Base-by-base conservation (phyloP, 257 asterid genomes). In the Salvia rosmarinus region DNA sequence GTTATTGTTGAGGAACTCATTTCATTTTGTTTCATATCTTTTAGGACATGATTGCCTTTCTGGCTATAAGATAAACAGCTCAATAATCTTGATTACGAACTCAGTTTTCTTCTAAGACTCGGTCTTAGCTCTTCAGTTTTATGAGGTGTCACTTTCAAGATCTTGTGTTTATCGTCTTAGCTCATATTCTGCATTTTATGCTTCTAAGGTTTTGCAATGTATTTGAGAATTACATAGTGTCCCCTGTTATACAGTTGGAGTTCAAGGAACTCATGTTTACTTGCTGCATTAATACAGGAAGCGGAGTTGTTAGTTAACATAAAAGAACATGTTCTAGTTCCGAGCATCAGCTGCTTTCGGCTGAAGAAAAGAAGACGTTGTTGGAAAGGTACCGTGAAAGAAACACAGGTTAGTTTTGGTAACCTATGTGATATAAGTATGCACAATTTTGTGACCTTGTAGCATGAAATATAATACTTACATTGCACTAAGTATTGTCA, bases 321-420 rank as follows among this genome's bases (percentile, higher is more conserved):
- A 50, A 90, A 86, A 79, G 83, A 90, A 10, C 97, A 92, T 42
- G 89, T 83, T 71, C 95, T 92, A 70, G 90, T 88, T 59, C 97
- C 3, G 87, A 85, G 82, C 98, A 93, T 71, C 90, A 87, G 83
- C 64, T 89, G 72, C 94, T 90, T 14, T 74, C 83, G 5, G 61
- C 79, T n/a, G 95, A 81, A 54, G 96, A 93, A 80, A 90, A 93
- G 86, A 93, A 86, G 69, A 82, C 90, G 12, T 71, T 93, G 82
- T 86, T 90, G 55, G 96, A 89, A 68, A 79, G 91, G 85, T 90
- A 93, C 96, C 0, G 94, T 93, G 78, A 93, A 90, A 65, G 97
- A 90, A 75, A 87, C 95, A 20, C 97, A 90, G 97, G 97, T 89
- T 76, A 39, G 80, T 73, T 76, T 20, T 39, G 43, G 74, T 25